Base-by-base conservation (phyloP, 306 rosid genomes). In the Quercus bicolor region DNA sequence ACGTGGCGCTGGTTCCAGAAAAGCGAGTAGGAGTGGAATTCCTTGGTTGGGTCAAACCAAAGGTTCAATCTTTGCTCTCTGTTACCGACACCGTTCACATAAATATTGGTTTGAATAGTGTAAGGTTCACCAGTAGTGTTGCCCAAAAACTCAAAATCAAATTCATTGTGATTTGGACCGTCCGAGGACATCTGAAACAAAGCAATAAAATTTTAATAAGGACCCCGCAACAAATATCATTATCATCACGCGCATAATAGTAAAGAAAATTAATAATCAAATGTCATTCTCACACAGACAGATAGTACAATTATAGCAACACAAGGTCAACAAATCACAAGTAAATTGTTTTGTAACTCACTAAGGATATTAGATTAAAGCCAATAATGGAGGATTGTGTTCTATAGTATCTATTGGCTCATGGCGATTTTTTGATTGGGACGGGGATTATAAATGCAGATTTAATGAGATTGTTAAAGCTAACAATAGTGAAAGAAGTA, bases 1-100 rank as follows among this genome's bases (percentile, higher is more conserved):
- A 95, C 98, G 86, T 90, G 98, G 74, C 93, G 97, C 70, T 89
- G 97, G 84, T 88, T 93, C 99, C 99, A 95, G 81, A 91, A 91
- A 68, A 95, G 74, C 5, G 97, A 86, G 78, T 95, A 95, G 34
- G 88, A 56, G 76, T 95, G 99, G 73, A 95, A 95, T 0, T 93
- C 99, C 53, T 48, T 75, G 55, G 98, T 31, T 40, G 99, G 99
- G 52, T 93, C 98, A 72, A 86, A 96, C 98, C 99, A 96, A 11
- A 96, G 97, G 83, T 93, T 81, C 68, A 95, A 86, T 56, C 99
- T 95, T 66, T 95, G 98, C 70, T 95, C 99, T 71, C 98, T 88
- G 68, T 95, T 95, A 2, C 99, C 99, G 0, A 86, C 91, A 0
- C 99, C 99, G 69, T 95, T 95, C 24, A 95, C 93, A 66, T 95